Conservation (phyloP, 805 yeast genomes). For the Schizosaccharomyces octosporus region DNA sequence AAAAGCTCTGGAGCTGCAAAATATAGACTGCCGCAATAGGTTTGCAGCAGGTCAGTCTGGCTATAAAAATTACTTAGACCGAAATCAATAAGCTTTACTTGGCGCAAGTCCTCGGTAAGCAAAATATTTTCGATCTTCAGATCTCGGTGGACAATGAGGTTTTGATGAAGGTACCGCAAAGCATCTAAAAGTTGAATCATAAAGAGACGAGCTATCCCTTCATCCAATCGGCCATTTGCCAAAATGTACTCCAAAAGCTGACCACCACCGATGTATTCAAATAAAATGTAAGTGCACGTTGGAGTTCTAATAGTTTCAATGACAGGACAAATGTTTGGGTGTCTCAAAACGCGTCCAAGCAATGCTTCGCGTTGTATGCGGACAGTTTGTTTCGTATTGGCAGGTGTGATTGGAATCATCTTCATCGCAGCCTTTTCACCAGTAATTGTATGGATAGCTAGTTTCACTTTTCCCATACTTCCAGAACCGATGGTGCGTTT, state of each 20-base stretch:
- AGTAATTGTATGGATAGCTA: conserved; percentile 44
- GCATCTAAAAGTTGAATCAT: conserved; percentile 36
- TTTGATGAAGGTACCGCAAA: neutral
- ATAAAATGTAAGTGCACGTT: conserved; percentile 84
- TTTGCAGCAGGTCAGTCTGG: conserved; percentile 44
- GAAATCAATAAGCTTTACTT: conserved; percentile 84
- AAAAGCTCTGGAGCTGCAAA: conserved; percentile 95
- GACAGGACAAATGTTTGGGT: conserved; percentile 73
- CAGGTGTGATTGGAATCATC: conserved; percentile 38
- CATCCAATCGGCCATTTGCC: conserved; percentile 82
- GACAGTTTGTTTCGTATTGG: conserved; percentile 69
- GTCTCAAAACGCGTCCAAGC: conserved; percentile 65
- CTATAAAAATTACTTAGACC: conserved; percentile 78
- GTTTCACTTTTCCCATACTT: conserved; percentile 83
- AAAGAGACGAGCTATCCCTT: conserved; percentile 77
- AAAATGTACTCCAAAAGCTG: conserved; percentile 93
- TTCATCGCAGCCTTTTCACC: conserved; percentile 83
- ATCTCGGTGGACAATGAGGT: neutral
- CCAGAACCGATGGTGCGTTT: conserved; percentile 89
- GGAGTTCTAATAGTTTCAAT: conserved; percentile 93
- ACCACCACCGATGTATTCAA: conserved; percentile 91
- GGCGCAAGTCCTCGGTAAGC: conserved; percentile 56
- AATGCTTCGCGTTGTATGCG: conserved; percentile 90
- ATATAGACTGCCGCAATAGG: conserved; percentile 89
- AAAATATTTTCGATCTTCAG: conserved; percentile 31